Evolutionary conservation across 306 rosid species (phyloP), one percentile per base, ranked within the genome.

Genomic region (Vicia sativa): DNA sequence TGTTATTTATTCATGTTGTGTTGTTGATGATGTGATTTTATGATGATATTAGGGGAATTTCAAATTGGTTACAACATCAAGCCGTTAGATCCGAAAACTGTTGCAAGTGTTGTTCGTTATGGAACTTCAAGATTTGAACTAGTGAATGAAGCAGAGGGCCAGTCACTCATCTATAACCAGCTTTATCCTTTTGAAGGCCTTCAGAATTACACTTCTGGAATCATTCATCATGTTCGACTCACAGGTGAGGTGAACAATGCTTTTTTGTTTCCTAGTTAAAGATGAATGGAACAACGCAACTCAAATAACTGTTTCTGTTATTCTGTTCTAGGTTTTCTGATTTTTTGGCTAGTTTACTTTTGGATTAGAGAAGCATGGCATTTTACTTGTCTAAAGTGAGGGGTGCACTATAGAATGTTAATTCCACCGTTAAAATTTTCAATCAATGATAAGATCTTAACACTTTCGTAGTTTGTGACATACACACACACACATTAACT

Each of bases 151-250:
- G 87, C 93, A 16, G 79, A 71, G 44, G 93, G 97, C n/a, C 38
- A 81, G 49, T 88, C 93, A 70, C 89, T 86, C 28, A 80, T 84
- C 48, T 91, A 88, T 71, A 78, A 31, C 69, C 96, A 91, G 65
- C 91, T 88, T 14, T 88, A 91, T 74, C 97, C 96, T 74, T 91
- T 72, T 23, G 82, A 86, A 60, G 96, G 96, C 50, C 89, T 91
- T 77, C 88, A 83, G 77, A 91, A 91, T 67, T 88, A 91, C 70
- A 84, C 93, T 61, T 91, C 97, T 7, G 97, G 97, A 70, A 91
- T 91, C 76, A 88, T 91, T 74, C 96, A 88, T 73, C 97, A 88
- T 18, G 97, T 88, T 78, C 90, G 78, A 41, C 87, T 91, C 38
- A 81, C 79, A 76, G 96, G 96, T 91, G 48, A 76, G 96, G 96